phyloP scores from a whole-genome alignment of 805 yeast species.

The Citeromyces matritensis region DNA sequence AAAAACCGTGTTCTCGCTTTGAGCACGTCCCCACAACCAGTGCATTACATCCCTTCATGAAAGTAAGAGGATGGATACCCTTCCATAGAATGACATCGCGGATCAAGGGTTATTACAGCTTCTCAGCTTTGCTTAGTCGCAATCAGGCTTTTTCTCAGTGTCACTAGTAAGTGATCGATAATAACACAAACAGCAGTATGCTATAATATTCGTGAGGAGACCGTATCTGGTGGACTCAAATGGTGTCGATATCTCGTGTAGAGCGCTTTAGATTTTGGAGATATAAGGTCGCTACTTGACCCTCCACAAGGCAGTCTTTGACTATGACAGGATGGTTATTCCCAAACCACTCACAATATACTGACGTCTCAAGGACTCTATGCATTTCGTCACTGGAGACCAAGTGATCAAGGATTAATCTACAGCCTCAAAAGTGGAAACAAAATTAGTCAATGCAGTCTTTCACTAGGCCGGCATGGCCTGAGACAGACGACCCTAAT shows the following conservation, averaged over 20 bases:
- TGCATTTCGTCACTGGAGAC: neutral
- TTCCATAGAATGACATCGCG: no score
- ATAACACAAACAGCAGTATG: no score
- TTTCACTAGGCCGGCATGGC: no score
- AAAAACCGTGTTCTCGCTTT: conserved; percentile 65
- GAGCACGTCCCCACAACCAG: conserved; percentile 59
- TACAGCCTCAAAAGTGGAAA: no score
- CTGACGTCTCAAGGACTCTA: neutral
- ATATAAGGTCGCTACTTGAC: neutral
- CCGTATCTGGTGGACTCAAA: conserved; percentile 1
- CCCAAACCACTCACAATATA: neutral
- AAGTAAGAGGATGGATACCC: conserved; percentile 18
- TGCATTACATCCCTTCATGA: conserved; percentile 51
- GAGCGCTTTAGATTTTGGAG: neutral
- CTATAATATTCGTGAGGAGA: no score
- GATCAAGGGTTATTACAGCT: no score
- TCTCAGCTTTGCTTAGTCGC: no score
- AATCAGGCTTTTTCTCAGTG: no score
- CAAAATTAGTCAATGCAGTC: no score
- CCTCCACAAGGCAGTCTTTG: neutral
- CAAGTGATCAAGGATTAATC: no score
- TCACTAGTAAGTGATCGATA: no score
- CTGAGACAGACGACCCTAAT: no score
- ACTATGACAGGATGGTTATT: neutral
- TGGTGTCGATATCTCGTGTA: neutral